These are phyloP conservation scores for Suhomyces choctaworum DNA, from an alignment of 1,139 yeast genomes.

Conservation along the genomic window DNA sequence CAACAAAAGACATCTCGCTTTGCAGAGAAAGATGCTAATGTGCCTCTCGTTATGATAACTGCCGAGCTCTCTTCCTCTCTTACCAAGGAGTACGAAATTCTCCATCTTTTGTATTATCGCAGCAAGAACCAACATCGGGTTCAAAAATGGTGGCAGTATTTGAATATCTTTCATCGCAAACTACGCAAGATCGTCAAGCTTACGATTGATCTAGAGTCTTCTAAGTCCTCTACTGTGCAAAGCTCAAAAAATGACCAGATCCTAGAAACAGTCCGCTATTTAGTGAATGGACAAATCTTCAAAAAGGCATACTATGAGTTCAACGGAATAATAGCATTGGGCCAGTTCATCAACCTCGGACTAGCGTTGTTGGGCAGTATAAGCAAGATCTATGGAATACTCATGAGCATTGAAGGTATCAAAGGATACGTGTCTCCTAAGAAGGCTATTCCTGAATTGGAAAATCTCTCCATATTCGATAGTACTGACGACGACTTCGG, in stretches of 20 bases:
- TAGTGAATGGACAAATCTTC: conserved; percentile 40
- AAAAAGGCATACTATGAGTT: conserved; percentile 60
- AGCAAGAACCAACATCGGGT: conserved; percentile 77
- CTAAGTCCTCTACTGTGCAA: conserved; percentile 21
- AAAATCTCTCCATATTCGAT: too few species aligned
- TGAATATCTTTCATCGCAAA: conserved; percentile 63
- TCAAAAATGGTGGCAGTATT: conserved; percentile 73
- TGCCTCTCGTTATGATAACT: conserved; percentile 4
- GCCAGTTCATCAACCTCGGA: conserved; percentile 77
- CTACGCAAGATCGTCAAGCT: conserved; percentile 41
- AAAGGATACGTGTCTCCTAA: conserved; percentile 1
- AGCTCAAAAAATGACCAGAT: conserved; percentile 19
- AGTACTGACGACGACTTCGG: conserved; percentile 13
- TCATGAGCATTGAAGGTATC: conserved; percentile 27
- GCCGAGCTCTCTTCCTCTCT: conserved; percentile 1
- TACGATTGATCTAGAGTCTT: conserved; percentile 22
- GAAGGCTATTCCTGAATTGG: background rate
- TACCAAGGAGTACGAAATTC: conserved; percentile 50
- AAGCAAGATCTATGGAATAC: conserved; percentile 45
- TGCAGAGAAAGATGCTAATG: background rate
- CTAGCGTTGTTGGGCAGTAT: conserved; percentile 62
- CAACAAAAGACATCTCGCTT: too few species aligned
- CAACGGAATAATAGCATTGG: conserved; percentile 68
- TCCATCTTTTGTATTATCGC: conserved; percentile 67
- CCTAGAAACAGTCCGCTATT: conserved; percentile 28